phyloP scores from a whole-genome alignment of 352 stramenopile species.

The Phytophthora brassicae region DNA sequence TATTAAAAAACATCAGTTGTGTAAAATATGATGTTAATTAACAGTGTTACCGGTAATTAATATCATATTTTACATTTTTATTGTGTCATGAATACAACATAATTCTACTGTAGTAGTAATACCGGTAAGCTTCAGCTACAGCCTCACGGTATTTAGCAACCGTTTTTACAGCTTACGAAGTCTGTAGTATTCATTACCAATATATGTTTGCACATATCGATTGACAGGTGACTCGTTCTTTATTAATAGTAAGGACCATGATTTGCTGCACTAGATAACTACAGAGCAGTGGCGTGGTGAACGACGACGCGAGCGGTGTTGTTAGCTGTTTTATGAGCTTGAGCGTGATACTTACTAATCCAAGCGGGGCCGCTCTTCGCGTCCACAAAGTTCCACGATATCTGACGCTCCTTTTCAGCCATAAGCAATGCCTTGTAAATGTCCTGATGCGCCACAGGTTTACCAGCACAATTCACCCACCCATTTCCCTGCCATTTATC shows the following conservation, averaged over 20 bases:
- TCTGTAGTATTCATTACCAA: background rate
- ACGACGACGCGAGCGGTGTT: background rate
- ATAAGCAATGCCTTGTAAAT: slow-evolving; percentile 1
- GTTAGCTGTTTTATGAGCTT: background rate
- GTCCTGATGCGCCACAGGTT: background rate
- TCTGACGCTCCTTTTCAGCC: background rate
- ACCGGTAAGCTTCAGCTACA: too few relatives aligned
- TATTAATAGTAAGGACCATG: too few relatives aligned
- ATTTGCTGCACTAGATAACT: background rate
- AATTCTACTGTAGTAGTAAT: too few relatives aligned
- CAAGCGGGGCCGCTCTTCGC: background rate
- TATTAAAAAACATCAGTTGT: too few relatives aligned
- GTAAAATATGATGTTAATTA: too few relatives aligned
- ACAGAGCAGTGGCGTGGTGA: background rate
- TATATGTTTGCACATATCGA: too few relatives aligned
- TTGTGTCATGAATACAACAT: too few relatives aligned
- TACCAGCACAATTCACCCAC: background rate
- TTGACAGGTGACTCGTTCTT: too few relatives aligned
- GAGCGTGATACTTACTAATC: background rate
- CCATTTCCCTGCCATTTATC: slow-evolving; percentile 5
- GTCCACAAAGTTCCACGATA: background rate
- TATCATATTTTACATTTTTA: too few relatives aligned
- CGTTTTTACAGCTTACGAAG: too few relatives aligned
- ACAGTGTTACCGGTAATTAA: too few relatives aligned
- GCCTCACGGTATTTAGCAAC: too few relatives aligned